These are phyloP conservation scores for Acanthamoeba castellanii DNA, from an alignment of 208 protist species.

Conservation along the genomic window DNA sequence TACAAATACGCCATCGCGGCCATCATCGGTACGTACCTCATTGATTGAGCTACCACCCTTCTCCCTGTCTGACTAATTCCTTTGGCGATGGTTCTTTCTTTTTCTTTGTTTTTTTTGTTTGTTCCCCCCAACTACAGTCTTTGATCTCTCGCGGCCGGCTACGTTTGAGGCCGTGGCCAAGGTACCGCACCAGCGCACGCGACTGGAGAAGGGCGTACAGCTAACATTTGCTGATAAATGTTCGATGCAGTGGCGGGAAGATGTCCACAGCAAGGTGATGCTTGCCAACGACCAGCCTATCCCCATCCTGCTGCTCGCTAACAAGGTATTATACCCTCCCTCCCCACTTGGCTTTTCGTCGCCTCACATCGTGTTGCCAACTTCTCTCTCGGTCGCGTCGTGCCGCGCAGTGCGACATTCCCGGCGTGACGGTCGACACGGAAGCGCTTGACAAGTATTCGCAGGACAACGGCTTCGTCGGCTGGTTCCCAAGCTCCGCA, in stretches of 20 bases:
- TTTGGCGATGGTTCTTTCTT: too few relatives aligned
- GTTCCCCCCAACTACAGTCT: background rate
- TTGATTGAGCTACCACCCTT: too few relatives aligned
- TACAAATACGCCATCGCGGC: conserved; percentile 88
- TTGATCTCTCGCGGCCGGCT: conserved; percentile 76
- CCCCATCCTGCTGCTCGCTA: conserved; percentile 85
- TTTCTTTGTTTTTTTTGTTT: too few relatives aligned
- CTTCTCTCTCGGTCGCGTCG: background rate
- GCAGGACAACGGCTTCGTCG: conserved; percentile 57
- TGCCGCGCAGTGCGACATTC: conserved; percentile 68
- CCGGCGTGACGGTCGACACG: conserved; percentile 25
- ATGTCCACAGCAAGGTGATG: conserved; percentile 85
- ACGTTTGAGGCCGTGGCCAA: conserved; percentile 87
- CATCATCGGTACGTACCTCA: conserved; percentile 77
- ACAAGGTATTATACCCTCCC: conserved; percentile 75
- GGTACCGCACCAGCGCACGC: background rate
- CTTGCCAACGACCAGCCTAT: conserved; percentile 86
- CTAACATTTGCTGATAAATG: background rate
- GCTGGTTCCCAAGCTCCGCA: conserved; percentile 63
- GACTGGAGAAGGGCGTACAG: too few relatives aligned
- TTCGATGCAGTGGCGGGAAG: conserved; percentile 83
- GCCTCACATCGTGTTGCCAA: background rate
- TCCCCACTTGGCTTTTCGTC: background rate
- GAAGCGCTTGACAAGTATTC: conserved; percentile 45
- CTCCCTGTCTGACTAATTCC: too few relatives aligned